Evolutionary conservation across 2,329 filamentous ascomycete genomes (phyloP), one percentile per base, ranked within the genome.

Genomic region (Xylaria sp.): DNA sequence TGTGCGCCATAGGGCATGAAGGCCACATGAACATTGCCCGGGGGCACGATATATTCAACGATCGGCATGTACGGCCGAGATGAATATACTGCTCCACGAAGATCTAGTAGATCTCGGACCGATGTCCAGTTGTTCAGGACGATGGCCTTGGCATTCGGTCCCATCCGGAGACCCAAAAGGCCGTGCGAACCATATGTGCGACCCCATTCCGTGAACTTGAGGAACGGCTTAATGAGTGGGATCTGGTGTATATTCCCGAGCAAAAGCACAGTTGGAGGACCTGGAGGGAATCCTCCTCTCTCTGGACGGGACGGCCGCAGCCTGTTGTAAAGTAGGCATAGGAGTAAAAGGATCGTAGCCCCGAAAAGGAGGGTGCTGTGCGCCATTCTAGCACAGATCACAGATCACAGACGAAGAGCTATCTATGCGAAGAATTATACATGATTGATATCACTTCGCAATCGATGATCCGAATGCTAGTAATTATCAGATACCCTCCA

Each of bases 101-200:
- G 56, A 45, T 58, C 56, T 3, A 58, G 41, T 10, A 58, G 39
- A 46, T 58, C 56, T 20, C 56, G 56, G 10, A 58, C 56, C 6
- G 56, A 8, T 32, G 66, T 66, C 70, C 68, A 74, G 58, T 63
- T 73, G 20, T 69, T 70, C 3, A 74, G 43, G 55, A 73, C 60
- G 2, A 74, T 58, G 20, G 58, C 45, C 34, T 66, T 68, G 34
- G 57, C 58, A 7, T 63, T 61, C 32, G 68, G 69, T 3, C 72
- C 72, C 25, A 73, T 52, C 4, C 46, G 67, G 10, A 73, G 63
- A 41, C 70, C 70, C 6, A 72, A 46, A 12, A 72, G 60, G 9
- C 70, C 72, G 23, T 66, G 57, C 30, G 69, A 66, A 15, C 67
- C 64, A 45, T 66, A 66, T 13, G 55, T 65, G 13, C 64, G 70